phyloP scores from a whole-genome alignment of 306 rosid genomes.

The Echinosophora koreensis region DNA sequence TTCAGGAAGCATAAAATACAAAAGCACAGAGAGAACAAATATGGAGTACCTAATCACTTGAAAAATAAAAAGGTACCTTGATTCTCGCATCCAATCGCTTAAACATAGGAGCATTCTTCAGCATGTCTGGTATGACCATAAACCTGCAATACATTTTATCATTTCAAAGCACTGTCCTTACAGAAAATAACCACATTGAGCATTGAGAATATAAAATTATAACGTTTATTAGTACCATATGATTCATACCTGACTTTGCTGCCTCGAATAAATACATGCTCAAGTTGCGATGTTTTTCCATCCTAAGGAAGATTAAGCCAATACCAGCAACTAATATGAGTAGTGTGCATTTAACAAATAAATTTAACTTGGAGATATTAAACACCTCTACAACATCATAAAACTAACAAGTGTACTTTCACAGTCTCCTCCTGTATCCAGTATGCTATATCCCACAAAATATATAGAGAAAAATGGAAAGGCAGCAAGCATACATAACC shows the following conservation, averaged over 20 bases:
- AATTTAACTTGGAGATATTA: conserved; percentile 6
- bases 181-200: conserved; percentile 2
- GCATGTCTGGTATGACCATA: conserved; percentile 99
- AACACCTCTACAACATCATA: neutral
- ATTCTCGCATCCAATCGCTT: conserved; percentile 97
- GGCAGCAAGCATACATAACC: too few relatives aligned
- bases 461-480: neutral
- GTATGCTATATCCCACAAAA: neutral
- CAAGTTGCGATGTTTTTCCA: conserved; percentile 91
- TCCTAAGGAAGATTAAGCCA: conserved; percentile 61
- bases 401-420: conserved; percentile 3
- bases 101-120: conserved; percentile 99
- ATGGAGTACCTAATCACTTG: conserved; percentile 13
- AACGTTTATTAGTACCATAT: conserved; percentile 17
- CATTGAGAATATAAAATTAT: conserved; percentile 9
- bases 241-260: conserved; percentile 95
- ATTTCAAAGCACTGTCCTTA: neutral
- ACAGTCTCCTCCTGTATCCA: neutral
- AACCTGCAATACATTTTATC: conserved; percentile 60
- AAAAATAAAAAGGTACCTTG: conserved; percentile 62
- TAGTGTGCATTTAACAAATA: conserved; percentile 13
- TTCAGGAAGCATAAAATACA: conserved; percentile 41
- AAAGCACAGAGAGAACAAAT: neutral
- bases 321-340: conserved; percentile 37
- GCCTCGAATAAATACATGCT: conserved; percentile 96